phyloP scores from a whole-genome alignment of 2,329 filamentous ascomycete species.

The Fusarium sp. region DNA sequence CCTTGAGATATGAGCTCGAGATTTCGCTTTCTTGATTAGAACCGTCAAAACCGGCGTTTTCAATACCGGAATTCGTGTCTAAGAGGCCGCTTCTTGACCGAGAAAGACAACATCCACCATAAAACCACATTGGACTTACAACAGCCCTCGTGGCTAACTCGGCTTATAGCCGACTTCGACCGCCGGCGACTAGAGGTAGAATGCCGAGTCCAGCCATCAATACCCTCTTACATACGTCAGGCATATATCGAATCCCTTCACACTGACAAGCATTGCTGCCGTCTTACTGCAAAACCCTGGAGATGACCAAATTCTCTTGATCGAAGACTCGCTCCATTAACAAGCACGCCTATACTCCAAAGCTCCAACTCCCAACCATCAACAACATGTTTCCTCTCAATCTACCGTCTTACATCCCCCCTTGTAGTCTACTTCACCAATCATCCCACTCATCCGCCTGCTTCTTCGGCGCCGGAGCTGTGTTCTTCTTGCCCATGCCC shows the following conservation, averaged over 20 bases:
- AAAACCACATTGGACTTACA: background rate
- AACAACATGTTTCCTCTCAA: conserved; percentile 17
- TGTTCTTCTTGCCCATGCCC: conserved; percentile 59
- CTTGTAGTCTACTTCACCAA: conserved; percentile 53
- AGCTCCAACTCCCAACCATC: conserved; percentile 40
- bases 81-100: background rate
- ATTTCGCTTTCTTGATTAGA: background rate
- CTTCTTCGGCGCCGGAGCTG: conserved; percentile 48
- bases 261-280: conserved; percentile 13
- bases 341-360: conserved; percentile 44
- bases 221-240: conserved; percentile 17
- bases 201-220: conserved; percentile 32
- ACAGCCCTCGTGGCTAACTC: background rate
- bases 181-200: conserved; percentile 23
- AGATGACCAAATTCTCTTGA: conserved; percentile 11
- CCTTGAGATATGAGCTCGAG: background rate
- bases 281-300: conserved; percentile 19
- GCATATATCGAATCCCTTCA: background rate
- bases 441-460: conserved; percentile 71
- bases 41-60: background rate
- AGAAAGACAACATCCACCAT: background rate
- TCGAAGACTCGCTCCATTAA: conserved; percentile 31
- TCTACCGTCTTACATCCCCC: conserved; percentile 11
- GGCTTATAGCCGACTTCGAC: conserved; percentile 10
- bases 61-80: background rate